These are phyloP conservation scores for Sutorius australiensis DNA, from an alignment of 768 basidiomycete genomes.

Conservation along the genomic window DNA sequence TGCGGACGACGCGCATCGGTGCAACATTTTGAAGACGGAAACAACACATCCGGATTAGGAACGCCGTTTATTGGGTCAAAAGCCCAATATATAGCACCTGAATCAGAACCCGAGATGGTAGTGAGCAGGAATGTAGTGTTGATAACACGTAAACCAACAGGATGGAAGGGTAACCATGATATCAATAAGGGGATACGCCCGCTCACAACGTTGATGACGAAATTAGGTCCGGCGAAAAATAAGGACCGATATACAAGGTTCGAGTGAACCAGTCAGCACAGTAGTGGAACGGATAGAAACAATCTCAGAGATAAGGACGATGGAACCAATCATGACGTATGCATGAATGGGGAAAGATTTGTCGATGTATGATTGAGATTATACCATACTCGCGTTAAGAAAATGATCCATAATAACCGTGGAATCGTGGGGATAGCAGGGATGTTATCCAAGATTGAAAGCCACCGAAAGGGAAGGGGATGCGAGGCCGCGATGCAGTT, in stretches of 20 bases:
- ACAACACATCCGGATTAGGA: neutral
- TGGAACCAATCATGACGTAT: neutral
- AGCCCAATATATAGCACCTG: neutral
- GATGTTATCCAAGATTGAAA: constrained; percentile 5
- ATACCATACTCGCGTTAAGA: constrained; percentile 1
- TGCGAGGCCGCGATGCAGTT: constrained; percentile 1
- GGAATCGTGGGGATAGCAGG: constrained; percentile 20
- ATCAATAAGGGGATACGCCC: neutral
- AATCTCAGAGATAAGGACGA: neutral
- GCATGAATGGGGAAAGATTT: constrained; percentile 11
- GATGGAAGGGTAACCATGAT: neutral
- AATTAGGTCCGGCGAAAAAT: neutral
- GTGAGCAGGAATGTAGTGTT: neutral
- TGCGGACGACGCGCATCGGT: neutral
- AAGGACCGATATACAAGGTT: neutral
- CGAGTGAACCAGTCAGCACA: neutral
- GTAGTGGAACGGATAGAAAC: neutral
- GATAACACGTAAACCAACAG: neutral
- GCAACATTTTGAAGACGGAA: neutral
- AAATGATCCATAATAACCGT: constrained; percentile 16
- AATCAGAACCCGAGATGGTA: constrained; percentile 1
- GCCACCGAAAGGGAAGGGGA: neutral
- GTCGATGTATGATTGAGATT: neutral
- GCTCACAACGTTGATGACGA: neutral
- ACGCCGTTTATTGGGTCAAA: neutral